Base-by-base conservation (phyloP, 129 eudicot species). In the Flaveria sonorensis region DNA sequence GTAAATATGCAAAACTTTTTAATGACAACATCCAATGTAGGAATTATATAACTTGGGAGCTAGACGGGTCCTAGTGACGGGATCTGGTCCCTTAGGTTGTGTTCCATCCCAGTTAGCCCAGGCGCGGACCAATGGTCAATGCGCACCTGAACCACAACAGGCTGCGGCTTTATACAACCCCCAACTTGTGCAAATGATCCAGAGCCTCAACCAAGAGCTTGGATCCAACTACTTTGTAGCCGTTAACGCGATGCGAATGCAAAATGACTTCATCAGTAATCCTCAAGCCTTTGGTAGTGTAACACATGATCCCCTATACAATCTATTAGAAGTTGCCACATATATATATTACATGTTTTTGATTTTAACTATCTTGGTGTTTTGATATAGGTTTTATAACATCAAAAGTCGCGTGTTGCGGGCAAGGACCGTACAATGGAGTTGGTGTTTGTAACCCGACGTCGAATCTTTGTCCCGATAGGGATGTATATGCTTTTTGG, bases 1-100 rank as follows among this genome's bases (percentile, higher is more conserved):
- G 19, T 5, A 20, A n/a, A 28, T 10, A 28, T 2, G 46, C 62
- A 43, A 23, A 12, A 13, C 7, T 24, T 59, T 12, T n/a, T 60
- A 2, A 68, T 10, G 46, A 12, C 63, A 39, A 20, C 6, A n/a
- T 28, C 14, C 1, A 2, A 72, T 55, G 55, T 75, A 91, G 97
- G 78, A 79, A 66, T 68, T 91, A n/a, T 88, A 76, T 56, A 81
- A 74, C 0, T 71, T 91, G 77, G 97, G 97, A 53, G 86, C 89
- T 3, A 80, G 92, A 67, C 78, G 92, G 40, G 85, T 91, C 39
- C 70, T 91, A 77, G 97, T 91, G 75, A 88, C 94, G 0, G 97
- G 97, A 73, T 84, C 83, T 0, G 97, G 97, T 52, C 97, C 97
- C 1, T 65, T 91, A 30, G 97, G 97, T 30, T 91, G 97, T 67